Conservation (phyloP, 106 monocot species). For the Phalaenopsis equestris region DNA sequence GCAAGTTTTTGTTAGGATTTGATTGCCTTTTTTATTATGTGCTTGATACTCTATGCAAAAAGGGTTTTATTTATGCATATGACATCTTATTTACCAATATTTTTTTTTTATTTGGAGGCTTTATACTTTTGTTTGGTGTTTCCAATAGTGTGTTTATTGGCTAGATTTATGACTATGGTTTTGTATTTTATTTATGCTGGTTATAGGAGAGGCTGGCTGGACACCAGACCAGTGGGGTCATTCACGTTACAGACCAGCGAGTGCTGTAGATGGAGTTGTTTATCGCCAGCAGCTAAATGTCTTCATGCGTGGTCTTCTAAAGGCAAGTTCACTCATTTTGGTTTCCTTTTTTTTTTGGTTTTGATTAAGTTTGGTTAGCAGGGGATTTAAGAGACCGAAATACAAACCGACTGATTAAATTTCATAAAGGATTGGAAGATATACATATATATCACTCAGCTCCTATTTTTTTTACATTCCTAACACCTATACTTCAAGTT, state of each 20-base stretch:
- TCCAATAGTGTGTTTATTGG: neutral
- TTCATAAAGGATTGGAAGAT: too few species aligned
- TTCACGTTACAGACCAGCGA: conserved; percentile 65
- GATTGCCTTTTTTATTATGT: neutral
- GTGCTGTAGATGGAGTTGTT: conserved; percentile 43
- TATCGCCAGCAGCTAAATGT: conserved; percentile 68
- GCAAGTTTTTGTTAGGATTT: neutral
- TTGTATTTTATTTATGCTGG: neutral
- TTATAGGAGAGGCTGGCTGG: conserved; percentile 95
- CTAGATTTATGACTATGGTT: neutral
- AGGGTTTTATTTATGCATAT: neutral
- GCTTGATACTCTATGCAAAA: neutral
- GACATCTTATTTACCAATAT: neutral
- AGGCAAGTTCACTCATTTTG: conserved; percentile 36
- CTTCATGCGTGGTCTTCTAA: conserved; percentile 77
- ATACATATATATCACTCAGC: too few species aligned
- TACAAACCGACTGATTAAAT: too few species aligned
- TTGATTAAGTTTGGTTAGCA: neutral
- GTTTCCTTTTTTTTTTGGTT: neutral
- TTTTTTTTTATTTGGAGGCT: neutral
- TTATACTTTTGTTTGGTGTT: neutral
- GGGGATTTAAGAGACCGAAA: too few species aligned
- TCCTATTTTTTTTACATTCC: too few species aligned
- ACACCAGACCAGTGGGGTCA: conserved; percentile 96
- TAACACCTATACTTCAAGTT: too few species aligned